Conservation (phyloP, 1,139 yeast species). For the Debaryomyces psychrophilus region DNA sequence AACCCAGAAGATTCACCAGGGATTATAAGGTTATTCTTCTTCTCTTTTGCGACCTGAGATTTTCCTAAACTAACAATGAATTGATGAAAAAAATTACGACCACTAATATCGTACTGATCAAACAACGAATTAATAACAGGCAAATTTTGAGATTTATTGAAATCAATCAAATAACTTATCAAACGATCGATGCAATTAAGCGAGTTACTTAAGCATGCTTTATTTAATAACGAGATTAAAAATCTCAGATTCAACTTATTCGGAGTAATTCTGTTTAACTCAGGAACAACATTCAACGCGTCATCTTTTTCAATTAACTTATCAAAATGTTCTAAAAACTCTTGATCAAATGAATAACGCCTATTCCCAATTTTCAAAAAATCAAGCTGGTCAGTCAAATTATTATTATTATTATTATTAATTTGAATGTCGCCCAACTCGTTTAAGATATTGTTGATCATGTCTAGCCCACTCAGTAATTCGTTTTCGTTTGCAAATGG, state of each 20-base stretch:
- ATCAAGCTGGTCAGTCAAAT: conserved; percentile 12
- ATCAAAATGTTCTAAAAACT: conserved; percentile 28
- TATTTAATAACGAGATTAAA: conserved; percentile 60
- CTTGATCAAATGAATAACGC: conserved; percentile 34
- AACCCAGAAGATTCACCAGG: conserved; percentile 44
- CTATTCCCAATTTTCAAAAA: conserved; percentile 17
- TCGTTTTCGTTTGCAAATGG: conserved; percentile 77
- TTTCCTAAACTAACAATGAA: conserved; percentile 79
- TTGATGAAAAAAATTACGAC: conserved; percentile 84
- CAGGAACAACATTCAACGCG: conserved; percentile 40
- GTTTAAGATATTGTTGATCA: conserved; percentile 58
- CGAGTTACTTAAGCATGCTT: conserved; percentile 58
- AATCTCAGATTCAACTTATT: conserved; percentile 40
- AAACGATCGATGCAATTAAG: conserved; percentile 59
- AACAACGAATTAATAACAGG: conserved; percentile 31
- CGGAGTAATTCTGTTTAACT: conserved; percentile 33
- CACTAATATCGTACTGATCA: conserved; percentile 76
- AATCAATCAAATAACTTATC: conserved; percentile 31
- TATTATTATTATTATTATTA: conserved; percentile 1
- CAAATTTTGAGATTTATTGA: conserved; percentile 18
- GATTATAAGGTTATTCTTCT: conserved; percentile 21
- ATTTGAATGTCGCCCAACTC: conserved; percentile 24
- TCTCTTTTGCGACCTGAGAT: conserved; percentile 31
- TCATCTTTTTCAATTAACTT: conserved; percentile 50
- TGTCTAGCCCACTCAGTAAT: conserved; percentile 54